phyloP scores from a whole-genome alignment of 768 basidiomycete species.

The Hypholoma sublateritium region DNA sequence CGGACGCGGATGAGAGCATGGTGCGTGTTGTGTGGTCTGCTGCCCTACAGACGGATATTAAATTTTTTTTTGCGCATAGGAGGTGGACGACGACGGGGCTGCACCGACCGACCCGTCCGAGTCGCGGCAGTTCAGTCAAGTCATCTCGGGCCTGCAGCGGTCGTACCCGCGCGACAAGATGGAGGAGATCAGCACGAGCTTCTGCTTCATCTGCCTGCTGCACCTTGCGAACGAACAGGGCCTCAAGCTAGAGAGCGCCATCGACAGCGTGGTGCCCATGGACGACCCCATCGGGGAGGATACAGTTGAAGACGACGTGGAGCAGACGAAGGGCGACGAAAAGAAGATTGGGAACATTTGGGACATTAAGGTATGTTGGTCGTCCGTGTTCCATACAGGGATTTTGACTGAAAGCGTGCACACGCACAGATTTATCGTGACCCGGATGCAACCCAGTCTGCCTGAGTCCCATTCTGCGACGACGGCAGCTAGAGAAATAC shows the following conservation, averaged over 20 bases:
- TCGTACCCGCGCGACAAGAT: slow-evolving; percentile 93
- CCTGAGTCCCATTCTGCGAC: slow-evolving; percentile 2
- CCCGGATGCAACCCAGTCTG: slow-evolving; percentile 41
- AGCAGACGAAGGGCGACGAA: slow-evolving; percentile 15
- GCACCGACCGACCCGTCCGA: slow-evolving; percentile 63
- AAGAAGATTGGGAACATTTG: slow-evolving; percentile 70
- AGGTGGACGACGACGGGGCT: slow-evolving; percentile 45
- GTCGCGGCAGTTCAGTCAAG: slow-evolving; percentile 70
- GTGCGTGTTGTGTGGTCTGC: slow-evolving; percentile 42
- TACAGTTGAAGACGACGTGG: slow-evolving; percentile 23
- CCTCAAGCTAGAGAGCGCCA: slow-evolving; percentile 67
- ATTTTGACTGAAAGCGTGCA: neutral
- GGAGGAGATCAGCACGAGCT: slow-evolving; percentile 97
- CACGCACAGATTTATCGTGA: slow-evolving; percentile 43
- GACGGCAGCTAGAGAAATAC: neutral
- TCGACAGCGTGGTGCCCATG: slow-evolving; percentile 5
- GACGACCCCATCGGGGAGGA: slow-evolving; percentile 7
- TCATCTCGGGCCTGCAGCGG: slow-evolving; percentile 77
- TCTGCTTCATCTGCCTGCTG: slow-evolving; percentile 97
- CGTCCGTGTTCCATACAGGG: neutral
- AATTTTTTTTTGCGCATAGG: slow-evolving; percentile 38
- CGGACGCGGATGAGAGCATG: slow-evolving; percentile 47
- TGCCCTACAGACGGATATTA: no score
- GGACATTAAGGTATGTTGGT: slow-evolving; percentile 61
- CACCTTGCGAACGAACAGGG: slow-evolving; percentile 98